Evolutionary conservation across 2,329 filamentous ascomycete species (phyloP), one percentile per base, ranked within the genome.

Genomic region (Claviceps maximensis): DNA sequence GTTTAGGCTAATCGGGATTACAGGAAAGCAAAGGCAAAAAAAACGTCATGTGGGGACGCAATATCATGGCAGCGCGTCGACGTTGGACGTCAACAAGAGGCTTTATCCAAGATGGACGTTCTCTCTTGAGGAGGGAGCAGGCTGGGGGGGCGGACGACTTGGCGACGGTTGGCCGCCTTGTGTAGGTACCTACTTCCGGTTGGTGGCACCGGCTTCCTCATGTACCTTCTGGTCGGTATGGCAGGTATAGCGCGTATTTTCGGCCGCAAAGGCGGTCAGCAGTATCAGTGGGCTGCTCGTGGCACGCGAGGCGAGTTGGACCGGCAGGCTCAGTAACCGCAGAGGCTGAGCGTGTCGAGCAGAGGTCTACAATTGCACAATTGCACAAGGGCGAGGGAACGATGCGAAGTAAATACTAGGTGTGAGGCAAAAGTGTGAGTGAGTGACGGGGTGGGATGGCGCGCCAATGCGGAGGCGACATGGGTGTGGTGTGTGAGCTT

Each of bases 181-280:
- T 33, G 10, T 27, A 29, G 44, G 44, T 46, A 29, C 44, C 23
- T 29, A 1, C 7, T n/a, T 46, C 13, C 44, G n/a, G n/a, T n/a
- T n/a, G n/a, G 6, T 29, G 13, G 17, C 17, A n/a, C 15, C 15
- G 17, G 13, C 33, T 15, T 36, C 31, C 31, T 33, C 8, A 33
- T 10, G 31, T 33, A 12, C 31, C 31, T 33, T 10, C 31, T 33
- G 15, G 17, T 8, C 6, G 17, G 36, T 38, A 25, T 23, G 21
- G 23, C 42, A 45, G 13, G 23, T 29, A 54, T 31, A n/a, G 41
- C 41, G 29, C 23, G 15, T 44, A 47, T 53, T 15, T 23, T 45
- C 47, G 53, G 36, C 15, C 36, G 36, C n/a, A 5, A 38, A 38
- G 36, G 36, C 53, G 49, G 53, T 54, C 53, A 54, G 49, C 44